Conservation (phyloP, 2,329 filamentous ascomycete species). For the Verticillium alfalfae region DNA sequence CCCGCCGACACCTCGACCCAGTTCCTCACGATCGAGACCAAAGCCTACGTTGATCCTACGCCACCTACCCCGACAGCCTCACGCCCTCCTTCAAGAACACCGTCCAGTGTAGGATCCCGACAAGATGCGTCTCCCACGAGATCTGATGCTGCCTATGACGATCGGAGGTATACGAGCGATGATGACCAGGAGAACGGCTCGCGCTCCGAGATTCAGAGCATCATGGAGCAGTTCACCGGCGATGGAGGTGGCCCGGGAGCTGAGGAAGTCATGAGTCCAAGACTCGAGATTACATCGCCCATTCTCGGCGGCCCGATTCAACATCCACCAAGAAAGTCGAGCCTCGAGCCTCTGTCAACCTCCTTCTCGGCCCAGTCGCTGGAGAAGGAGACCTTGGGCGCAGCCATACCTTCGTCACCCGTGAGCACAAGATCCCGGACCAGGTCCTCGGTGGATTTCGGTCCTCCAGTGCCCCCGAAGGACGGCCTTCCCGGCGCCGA, state of each 20-base stretch:
- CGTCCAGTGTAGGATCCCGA: constrained; percentile 48
- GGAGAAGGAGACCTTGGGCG: background rate
- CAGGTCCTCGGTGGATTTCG: constrained; percentile 35
- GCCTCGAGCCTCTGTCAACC: constrained; percentile 66
- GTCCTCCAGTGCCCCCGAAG: constrained; percentile 56
- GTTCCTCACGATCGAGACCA: constrained; percentile 41
- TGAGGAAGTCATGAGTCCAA: constrained; percentile 88
- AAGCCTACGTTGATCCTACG: constrained; percentile 51
- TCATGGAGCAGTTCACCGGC: constrained; percentile 93
- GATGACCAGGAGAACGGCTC: constrained; percentile 65
- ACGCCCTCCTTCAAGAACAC: constrained; percentile 52
- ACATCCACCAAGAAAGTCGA: constrained; percentile 81
- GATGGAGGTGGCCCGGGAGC: constrained; percentile 64
- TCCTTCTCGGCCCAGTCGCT: constrained; percentile 35
- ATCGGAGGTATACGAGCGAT: constrained; percentile 51
- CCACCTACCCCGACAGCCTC: constrained; percentile 51
- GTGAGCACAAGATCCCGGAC: constrained; percentile 29
- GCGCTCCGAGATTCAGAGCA: constrained; percentile 85
- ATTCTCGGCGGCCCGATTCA: constrained; percentile 60
- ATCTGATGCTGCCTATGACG: constrained; percentile 52
- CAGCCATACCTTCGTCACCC: constrained; percentile 23
- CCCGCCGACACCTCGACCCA: constrained; percentile 29
- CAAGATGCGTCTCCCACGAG: constrained; percentile 46
- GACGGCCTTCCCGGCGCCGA: constrained; percentile 43
- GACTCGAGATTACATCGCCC: constrained; percentile 76